Conservation (phyloP, 495 filamentous ascomycete species). For the Thermothielavioides terrestris region DNA sequence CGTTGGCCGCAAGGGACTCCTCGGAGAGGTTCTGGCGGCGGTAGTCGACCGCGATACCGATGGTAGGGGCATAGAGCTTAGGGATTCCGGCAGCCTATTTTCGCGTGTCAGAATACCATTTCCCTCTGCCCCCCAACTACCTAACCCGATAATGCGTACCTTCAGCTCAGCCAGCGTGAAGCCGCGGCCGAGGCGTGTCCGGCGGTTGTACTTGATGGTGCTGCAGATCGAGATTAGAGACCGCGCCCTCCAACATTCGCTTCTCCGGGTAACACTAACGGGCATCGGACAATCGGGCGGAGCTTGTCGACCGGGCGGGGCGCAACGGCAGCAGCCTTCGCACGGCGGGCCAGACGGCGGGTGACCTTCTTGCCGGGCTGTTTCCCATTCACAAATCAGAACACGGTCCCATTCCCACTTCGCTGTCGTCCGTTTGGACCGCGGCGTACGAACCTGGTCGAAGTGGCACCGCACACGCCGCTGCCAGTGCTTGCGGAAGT, state of each 20-base stretch:
- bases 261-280: constrained; percentile 28
- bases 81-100: constrained; percentile 89
- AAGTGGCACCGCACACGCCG: constrained; percentile 96
- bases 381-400: constrained; percentile 34
- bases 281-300: constrained; percentile 90
- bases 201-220: constrained; percentile 92
- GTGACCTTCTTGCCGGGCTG: constrained; percentile 92
- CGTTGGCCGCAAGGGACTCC: constrained; percentile 87
- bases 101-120: constrained; percentile 8
- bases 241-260: not conserved
- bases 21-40: constrained; percentile 94
- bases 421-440: not conserved
- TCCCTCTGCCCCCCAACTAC: not conserved
- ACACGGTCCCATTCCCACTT: constrained; percentile 2
- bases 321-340: constrained; percentile 88
- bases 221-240: constrained; percentile 26
- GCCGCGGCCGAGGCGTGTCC: constrained; percentile 89
- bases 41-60: constrained; percentile 94
- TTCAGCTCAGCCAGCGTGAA: constrained; percentile 97
- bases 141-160: constrained; percentile 46
- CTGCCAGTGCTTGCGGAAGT: constrained; percentile 99
- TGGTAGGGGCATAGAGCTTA: constrained; percentile 84
- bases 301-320: constrained; percentile 96
- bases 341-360: constrained; percentile 77
- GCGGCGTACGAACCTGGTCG: constrained; percentile 72